phyloP scores from a whole-genome alignment of 805 yeast genomes.

The Cyberlindnera mississippiensis region DNA sequence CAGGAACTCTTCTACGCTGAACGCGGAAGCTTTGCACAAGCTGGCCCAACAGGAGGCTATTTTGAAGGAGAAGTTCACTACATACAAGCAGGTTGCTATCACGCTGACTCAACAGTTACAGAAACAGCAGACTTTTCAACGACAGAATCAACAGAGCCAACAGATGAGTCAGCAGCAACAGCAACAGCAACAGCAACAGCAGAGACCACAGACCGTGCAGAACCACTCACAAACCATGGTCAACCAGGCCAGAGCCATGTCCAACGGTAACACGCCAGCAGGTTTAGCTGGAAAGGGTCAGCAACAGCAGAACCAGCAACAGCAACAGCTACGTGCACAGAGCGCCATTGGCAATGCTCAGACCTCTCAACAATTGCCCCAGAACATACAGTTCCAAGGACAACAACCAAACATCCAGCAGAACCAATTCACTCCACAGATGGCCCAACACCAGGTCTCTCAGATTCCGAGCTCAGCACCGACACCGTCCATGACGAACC shows the following conservation, averaged over 20 bases:
- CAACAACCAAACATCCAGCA: constrained; percentile 12
- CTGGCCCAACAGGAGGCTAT: constrained; percentile 48
- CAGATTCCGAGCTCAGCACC: not conserved
- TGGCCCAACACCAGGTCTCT: constrained; percentile 12
- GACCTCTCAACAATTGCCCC: constrained; percentile 18
- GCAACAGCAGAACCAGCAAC: constrained; percentile 12
- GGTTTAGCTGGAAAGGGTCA: not conserved
- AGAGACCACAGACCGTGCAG: constrained; percentile 24
- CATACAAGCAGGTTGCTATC: constrained; percentile 44
- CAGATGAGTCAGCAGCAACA: constrained; percentile 22
- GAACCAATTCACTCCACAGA: constrained; percentile 14
- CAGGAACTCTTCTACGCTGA: constrained; percentile 39
- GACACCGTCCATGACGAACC: not conserved
- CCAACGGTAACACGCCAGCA: constrained; percentile 6
- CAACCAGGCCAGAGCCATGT: constrained; percentile 8
- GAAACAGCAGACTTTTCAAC: constrained; percentile 11
- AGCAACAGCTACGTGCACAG: constrained; percentile 23
- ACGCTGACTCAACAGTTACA: constrained; percentile 10
- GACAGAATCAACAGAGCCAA: constrained; percentile 22
- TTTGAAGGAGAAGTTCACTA: constrained; percentile 42
- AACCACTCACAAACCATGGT: constrained; percentile 11
- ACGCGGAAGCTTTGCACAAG: constrained; percentile 42
- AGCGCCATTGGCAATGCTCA: constrained; percentile 18
- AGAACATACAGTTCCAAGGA: constrained; percentile 13
- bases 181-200: constrained; percentile 16